phyloP scores from a whole-genome alignment of 2,329 filamentous ascomycete species.

The Coniochaeta sp. region DNA sequence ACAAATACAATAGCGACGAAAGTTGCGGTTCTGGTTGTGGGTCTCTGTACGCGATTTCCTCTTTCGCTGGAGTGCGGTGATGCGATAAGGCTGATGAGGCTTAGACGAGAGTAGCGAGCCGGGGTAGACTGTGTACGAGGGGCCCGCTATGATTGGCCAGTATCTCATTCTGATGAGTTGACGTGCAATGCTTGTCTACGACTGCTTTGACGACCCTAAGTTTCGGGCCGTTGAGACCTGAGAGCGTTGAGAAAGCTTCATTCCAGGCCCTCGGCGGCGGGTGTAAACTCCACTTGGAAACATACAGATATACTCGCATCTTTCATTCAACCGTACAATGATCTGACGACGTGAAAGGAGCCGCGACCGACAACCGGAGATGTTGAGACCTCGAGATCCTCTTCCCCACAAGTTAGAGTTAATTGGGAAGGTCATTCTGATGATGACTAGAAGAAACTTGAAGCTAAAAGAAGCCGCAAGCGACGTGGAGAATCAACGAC shows the following conservation, averaged over 20 bases:
- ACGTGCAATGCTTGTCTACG: neutral
- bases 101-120: neutral
- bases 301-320: neutral
- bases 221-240: neutral
- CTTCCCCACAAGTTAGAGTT: neutral
- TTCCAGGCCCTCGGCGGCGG: neutral
- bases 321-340: too few species aligned
- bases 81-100: neutral
- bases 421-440: neutral
- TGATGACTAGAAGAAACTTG: neutral
- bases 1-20: neutral
- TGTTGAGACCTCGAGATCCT: neutral
- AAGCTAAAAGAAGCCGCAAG: neutral
- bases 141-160: neutral
- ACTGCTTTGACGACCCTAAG: neutral
- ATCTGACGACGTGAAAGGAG: too few species aligned
- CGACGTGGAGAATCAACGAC: neutral
- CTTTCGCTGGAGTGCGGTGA: neutral
- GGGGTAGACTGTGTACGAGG: neutral
- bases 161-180: neutral
- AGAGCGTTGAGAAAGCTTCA: neutral
- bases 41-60: neutral
- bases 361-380: neutral
- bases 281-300: neutral
- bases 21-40: neutral